Percentiles rank a stretch among this genome's conserved stretches.
phyloP scores from a whole-genome alignment of 2,329 filamentous ascomycete genomes.

The Botrytis sinoallii region DNA sequence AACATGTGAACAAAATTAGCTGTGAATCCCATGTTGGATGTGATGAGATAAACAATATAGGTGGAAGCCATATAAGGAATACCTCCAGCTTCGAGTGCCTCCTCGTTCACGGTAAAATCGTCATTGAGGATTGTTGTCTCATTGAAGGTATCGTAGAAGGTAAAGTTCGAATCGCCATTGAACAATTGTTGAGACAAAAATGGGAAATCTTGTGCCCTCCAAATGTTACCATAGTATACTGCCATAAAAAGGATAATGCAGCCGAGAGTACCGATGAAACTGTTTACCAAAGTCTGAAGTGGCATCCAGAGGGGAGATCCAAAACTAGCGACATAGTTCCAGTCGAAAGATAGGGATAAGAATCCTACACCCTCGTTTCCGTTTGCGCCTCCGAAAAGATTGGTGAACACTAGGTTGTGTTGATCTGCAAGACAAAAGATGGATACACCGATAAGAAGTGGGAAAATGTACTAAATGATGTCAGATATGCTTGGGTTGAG shows the following conservation, averaged over 20 bases:
- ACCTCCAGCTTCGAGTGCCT: slow-evolving; percentile 39
- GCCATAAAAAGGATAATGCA: slow-evolving; percentile 39
- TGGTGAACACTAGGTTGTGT: slow-evolving; percentile 45
- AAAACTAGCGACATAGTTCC: slow-evolving; percentile 41
- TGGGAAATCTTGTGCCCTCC: slow-evolving; percentile 42
- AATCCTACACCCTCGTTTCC: slow-evolving; percentile 44
- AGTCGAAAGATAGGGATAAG: slow-evolving; percentile 43
- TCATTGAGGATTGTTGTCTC: slow-evolving; percentile 43
- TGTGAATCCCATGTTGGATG: slow-evolving; percentile 46
- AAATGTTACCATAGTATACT: slow-evolving; percentile 45
- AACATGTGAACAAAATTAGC: slow-evolving; percentile 47
- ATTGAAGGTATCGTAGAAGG: slow-evolving; percentile 42
- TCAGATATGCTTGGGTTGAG: not conserved
- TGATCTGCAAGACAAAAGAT: slow-evolving; percentile 48
- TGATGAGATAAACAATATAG: slow-evolving; percentile 43
- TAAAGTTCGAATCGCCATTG: slow-evolving; percentile 38
- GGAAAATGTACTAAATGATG: slow-evolving; percentile 20
- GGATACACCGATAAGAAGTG: slow-evolving; percentile 50
- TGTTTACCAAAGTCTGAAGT: slow-evolving; percentile 38
- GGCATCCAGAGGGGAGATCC: slow-evolving; percentile 33
- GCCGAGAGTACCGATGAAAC: slow-evolving; percentile 36
- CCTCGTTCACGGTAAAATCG: slow-evolving; percentile 41
- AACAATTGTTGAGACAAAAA: slow-evolving; percentile 46
- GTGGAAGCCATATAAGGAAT: slow-evolving; percentile 44
- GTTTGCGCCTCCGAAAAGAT: slow-evolving; percentile 49